Conservation (phyloP, 140 eudicot species). For the Bidens hawaiensis region DNA sequence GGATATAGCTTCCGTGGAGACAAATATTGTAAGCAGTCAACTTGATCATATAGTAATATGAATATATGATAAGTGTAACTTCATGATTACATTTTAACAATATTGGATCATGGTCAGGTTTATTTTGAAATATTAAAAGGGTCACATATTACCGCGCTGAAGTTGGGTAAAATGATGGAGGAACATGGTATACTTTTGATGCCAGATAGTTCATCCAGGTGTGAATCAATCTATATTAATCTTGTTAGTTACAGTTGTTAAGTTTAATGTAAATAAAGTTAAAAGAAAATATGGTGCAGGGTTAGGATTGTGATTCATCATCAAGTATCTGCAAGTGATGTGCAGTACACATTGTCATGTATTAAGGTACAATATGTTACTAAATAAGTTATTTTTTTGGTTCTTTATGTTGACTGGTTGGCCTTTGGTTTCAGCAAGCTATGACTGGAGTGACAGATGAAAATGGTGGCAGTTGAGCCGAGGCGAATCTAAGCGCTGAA, state of each 20-base stretch:
- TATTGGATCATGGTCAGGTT: constrained; percentile 42
- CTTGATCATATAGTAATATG: no score
- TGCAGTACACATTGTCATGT: constrained; percentile 71
- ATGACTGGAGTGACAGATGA: constrained; percentile 43
- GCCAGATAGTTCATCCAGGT: constrained; percentile 75
- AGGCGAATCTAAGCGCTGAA: constrained; percentile 9
- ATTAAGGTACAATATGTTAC: constrained; percentile 50
- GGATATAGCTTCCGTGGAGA: constrained; percentile 68
- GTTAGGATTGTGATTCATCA: constrained; percentile 81
- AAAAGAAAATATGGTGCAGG: constrained; percentile 34
- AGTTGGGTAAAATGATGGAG: constrained; percentile 57
- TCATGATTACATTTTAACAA: neutral
- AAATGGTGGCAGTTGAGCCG: constrained; percentile 45
- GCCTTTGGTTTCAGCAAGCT: constrained; percentile 46
- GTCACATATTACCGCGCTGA: constrained; percentile 41
- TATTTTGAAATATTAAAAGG: constrained; percentile 61
- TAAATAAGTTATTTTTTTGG: neutral
- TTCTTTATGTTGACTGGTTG: neutral
- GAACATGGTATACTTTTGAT: constrained; percentile 68
- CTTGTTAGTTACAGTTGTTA: neutral
- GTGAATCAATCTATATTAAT: neutral
- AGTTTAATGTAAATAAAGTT: neutral
- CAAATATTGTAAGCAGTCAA: constrained; percentile 68
- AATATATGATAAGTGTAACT: neutral
- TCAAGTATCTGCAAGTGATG: constrained; percentile 82